Conservation (phyloP, 805 yeast genomes). For the Kockiozyma suomiensis region DNA sequence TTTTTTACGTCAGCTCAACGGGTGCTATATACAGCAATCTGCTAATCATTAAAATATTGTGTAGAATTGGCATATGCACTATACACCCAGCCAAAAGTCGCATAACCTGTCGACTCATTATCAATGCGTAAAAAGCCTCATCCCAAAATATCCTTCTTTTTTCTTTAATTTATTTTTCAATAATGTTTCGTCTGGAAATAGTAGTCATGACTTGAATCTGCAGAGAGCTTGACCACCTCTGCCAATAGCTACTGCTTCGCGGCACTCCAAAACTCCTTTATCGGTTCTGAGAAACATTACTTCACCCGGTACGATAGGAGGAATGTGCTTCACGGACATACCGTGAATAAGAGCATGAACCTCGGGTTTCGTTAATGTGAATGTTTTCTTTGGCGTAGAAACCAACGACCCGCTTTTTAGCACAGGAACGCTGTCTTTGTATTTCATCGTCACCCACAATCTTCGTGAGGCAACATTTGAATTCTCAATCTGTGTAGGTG, state of each 20-base stretch:
- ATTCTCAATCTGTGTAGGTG: slow-evolving; percentile 50
- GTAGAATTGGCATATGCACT: too few species aligned
- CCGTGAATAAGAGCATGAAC: slow-evolving; percentile 77
- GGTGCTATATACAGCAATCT: background rate
- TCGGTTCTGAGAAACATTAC: slow-evolving; percentile 66
- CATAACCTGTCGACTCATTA: too few species aligned
- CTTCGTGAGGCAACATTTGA: slow-evolving; percentile 85
- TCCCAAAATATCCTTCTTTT: too few species aligned
- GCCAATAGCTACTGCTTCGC: slow-evolving; percentile 79
- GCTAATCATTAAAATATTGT: background rate
- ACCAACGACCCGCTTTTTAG: slow-evolving; percentile 70
- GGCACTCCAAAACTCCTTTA: slow-evolving; percentile 65
- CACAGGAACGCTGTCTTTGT: slow-evolving; percentile 78
- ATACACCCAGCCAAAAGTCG: too few species aligned
- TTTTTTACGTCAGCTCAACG: background rate
- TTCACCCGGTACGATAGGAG: slow-evolving; percentile 89
- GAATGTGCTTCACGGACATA: slow-evolving; percentile 67
- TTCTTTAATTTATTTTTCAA: too few species aligned
- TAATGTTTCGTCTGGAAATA: too few species aligned
- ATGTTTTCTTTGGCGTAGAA: slow-evolving; percentile 82
- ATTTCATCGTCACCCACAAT: slow-evolving; percentile 90
- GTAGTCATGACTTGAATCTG: slow-evolving; percentile 18
- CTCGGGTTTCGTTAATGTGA: slow-evolving; percentile 63
- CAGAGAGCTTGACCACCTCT: slow-evolving; percentile 79
- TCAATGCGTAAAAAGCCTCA: too few species aligned